Evolutionary conservation across 1,284 basidiomycete genomes (phyloP).

Genomic region (Trichosporon ovoides): DNA sequence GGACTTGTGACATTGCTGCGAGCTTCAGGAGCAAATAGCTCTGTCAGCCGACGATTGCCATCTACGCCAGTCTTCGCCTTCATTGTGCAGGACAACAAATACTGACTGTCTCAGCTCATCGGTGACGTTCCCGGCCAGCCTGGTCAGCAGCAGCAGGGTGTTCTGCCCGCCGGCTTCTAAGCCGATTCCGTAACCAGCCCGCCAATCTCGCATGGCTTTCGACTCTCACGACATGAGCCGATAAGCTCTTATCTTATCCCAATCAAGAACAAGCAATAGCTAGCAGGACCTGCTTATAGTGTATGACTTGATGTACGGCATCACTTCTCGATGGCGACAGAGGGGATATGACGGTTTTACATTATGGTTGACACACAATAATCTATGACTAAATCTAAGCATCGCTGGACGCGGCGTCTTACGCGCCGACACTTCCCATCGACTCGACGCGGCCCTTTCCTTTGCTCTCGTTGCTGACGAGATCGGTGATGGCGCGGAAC

Average conservation of each 20-base stretch:
- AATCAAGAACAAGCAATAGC: conserved; percentile 7
- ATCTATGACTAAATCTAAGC: conserved; percentile 1
- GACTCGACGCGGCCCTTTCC: conserved; percentile 85
- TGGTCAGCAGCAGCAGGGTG: conserved; percentile 3
- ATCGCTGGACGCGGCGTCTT: not conserved
- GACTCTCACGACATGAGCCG: not conserved
- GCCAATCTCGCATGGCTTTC: not conserved
- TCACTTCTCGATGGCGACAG: not conserved
- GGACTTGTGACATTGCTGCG: too few species aligned
- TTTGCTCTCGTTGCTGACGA: conserved; percentile 74
- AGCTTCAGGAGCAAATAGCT: too few species aligned
- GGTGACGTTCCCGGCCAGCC: conserved; percentile 14
- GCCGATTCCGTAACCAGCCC: not conserved
- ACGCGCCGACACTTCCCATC: conserved; percentile 41
- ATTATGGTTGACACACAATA: not conserved
- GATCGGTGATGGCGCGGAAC: conserved; percentile 81
- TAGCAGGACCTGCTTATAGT: conserved; percentile 2
- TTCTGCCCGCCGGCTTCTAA: conserved; percentile 24
- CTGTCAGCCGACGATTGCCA: too few species aligned
- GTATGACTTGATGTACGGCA: conserved; percentile 6
- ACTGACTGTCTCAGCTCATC: conserved; percentile 15
- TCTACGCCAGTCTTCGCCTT: too few species aligned
- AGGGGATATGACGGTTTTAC: not conserved
- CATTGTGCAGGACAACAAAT: too few species aligned
- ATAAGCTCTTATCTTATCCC: not conserved